These are phyloP conservation scores for Jatropha multifida DNA, from an alignment of 441 rosid genomes.

Conservation along the genomic window DNA sequence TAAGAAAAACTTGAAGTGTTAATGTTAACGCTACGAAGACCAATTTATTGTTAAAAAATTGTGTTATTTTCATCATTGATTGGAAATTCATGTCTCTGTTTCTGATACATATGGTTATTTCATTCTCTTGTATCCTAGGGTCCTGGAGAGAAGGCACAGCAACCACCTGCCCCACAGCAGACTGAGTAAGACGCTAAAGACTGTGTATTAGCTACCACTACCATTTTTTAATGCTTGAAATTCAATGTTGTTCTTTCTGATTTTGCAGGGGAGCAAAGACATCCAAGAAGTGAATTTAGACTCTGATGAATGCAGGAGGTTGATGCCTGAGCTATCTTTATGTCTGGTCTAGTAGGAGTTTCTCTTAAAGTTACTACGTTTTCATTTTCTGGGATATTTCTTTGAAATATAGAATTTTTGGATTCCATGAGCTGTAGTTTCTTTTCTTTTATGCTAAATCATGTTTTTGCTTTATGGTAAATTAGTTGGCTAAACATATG, in stretches of 20 bases:
- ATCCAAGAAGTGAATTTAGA: conserved; percentile 24
- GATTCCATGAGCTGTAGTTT: conserved; percentile 9
- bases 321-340: conserved; percentile 3
- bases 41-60: not conserved
- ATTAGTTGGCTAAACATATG: not conserved
- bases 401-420: conserved; percentile 15
- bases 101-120: not conserved
- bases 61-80: not conserved
- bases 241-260: not conserved
- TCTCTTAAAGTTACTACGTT: conserved; percentile 3
- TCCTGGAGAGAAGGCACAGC: conserved; percentile 23
- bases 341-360: not conserved
- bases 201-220: not conserved
- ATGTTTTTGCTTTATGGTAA: not conserved
- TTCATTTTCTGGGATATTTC: conserved; percentile 1
- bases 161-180: conserved; percentile 15
- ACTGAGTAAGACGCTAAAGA: conserved; percentile 8
- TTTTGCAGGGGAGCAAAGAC: conserved; percentile 20
- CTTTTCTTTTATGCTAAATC: not conserved
- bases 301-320: conserved; percentile 8
- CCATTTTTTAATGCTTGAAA: not conserved
- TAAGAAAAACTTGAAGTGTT: no score
- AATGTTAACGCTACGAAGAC: not conserved
- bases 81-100: not conserved
- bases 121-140: conserved; percentile 13